Base-by-base conservation (phyloP, 441 rosid genomes). In the Breynia disticha region DNA sequence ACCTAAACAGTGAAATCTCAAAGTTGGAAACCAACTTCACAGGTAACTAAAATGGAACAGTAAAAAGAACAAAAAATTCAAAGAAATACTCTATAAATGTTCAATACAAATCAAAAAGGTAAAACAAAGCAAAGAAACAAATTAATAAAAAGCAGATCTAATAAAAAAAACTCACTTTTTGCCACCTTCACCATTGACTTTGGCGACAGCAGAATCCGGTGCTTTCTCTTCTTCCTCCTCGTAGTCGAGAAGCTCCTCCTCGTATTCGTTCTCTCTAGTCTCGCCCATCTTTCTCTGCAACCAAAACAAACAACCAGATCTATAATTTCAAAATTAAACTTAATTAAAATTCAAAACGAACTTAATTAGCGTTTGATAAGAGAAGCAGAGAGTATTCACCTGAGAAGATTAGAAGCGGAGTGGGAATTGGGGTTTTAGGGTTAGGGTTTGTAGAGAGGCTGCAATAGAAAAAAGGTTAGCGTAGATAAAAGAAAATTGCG, bases 171-270 rank as follows among this genome's bases (percentile, higher is more conserved):
- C 99, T 71, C 22, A 93, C 98, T 89, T 93, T 62, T 84, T 89
- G 62, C 76, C 79, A 52, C 85, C 77, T 69, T 93, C 97, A 60
- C 96, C 99, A 59, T 88, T 93, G 67, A 73, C 86, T 78, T 84
- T 93, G 21, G 67, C 70, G 24, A 76, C 69, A n/a, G 64, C 71
- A 39, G 96, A 83, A 64, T 93, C 97, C 8, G 73, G 76, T 54
- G 78, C 90, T 61, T 81, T 90, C 69, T 90, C 95, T 16, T 93
- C 99, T 55, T 93, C 99, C 51, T 93, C 99, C 60, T 93, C 97
- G 50, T 93, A 89, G 66, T 93, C 99, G 48, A 93, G 76, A 51
- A 93, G 99, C 95, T 93, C 99, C 65, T 93, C 99, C 81, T 93
- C 97, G 67, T 93, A 93, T 16, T 93, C 98, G 91, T 76, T 84